Evolutionary conservation across 352 stramenopile genomes (phyloP).

Genomic region (Phytophthora crassamura): DNA sequence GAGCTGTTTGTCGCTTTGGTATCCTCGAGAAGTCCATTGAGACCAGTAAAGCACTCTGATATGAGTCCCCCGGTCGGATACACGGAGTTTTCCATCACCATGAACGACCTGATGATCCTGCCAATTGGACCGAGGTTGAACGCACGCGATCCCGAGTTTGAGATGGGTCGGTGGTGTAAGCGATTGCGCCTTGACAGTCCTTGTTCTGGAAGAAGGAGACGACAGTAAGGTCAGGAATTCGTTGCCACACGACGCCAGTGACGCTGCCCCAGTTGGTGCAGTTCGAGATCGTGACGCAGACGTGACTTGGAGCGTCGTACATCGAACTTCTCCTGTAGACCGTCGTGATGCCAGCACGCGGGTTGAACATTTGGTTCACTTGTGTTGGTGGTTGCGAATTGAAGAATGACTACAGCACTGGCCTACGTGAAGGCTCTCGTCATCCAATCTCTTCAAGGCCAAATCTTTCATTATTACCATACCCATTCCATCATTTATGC

Average conservation of each 20-base stretch:
- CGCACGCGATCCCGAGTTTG: background rate
- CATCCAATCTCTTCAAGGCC: too few species aligned
- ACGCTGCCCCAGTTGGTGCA: background rate
- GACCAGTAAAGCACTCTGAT: background rate
- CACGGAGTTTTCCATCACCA: conserved; percentile 1
- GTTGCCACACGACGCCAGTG: background rate
- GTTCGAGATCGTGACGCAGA: conserved; percentile 6
- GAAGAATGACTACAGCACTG: background rate
- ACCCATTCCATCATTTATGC: too few species aligned
- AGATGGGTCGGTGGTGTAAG: background rate
- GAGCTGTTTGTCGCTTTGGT: too few species aligned
- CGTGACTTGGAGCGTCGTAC: conserved; percentile 5
- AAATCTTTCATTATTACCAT: too few species aligned
- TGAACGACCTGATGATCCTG: background rate
- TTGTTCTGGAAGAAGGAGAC: background rate
- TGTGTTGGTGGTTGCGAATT: background rate
- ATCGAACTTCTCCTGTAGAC: background rate
- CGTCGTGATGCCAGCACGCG: conserved; percentile 3
- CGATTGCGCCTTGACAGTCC: background rate
- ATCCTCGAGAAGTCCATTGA: background rate
- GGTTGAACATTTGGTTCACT: background rate
- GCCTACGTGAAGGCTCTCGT: too few species aligned
- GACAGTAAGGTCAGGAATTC: background rate
- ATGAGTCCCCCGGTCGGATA: background rate
- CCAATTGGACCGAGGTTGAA: background rate